phyloP scores from a whole-genome alignment of 2,329 filamentous ascomycete genomes.

The Trichoderma sp. region DNA sequence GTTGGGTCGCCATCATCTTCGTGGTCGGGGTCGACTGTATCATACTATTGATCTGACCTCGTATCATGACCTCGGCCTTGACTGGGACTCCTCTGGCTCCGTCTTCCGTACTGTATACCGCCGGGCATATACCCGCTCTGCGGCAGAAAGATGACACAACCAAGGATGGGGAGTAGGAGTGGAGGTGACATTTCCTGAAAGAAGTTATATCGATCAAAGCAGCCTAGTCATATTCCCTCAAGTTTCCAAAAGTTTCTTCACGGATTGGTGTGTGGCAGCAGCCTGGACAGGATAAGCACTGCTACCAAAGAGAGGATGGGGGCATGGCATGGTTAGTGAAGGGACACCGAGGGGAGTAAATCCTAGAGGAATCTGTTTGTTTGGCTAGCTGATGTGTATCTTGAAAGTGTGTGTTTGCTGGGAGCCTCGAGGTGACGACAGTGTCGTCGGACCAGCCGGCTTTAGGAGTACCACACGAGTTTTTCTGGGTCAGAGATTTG shows the following conservation, averaged over 20 bases:
- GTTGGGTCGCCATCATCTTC: conserved; percentile 5
- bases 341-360: not conserved
- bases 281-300: not conserved
- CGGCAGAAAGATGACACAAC: not conserved
- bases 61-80: not conserved
- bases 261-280: not conserved
- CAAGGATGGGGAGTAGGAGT: not conserved
- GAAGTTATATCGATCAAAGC: not conserved
- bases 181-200: not conserved
- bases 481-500: not conserved
- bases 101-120: not conserved
- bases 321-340: not conserved
- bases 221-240: not conserved
- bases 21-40: conserved; percentile 17
- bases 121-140: not conserved
- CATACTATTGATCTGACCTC: not conserved
- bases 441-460: not conserved
- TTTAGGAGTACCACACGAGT: not conserved
- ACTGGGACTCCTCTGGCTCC: not conserved
- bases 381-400: not conserved
- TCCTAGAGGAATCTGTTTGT: not conserved
- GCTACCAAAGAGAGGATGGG: not conserved
- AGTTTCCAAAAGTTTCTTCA: not conserved
- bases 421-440: not conserved
- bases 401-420: not conserved